phyloP scores from a whole-genome alignment of 805 yeast genomes.

The Ogataea trehaloabstinens region DNA sequence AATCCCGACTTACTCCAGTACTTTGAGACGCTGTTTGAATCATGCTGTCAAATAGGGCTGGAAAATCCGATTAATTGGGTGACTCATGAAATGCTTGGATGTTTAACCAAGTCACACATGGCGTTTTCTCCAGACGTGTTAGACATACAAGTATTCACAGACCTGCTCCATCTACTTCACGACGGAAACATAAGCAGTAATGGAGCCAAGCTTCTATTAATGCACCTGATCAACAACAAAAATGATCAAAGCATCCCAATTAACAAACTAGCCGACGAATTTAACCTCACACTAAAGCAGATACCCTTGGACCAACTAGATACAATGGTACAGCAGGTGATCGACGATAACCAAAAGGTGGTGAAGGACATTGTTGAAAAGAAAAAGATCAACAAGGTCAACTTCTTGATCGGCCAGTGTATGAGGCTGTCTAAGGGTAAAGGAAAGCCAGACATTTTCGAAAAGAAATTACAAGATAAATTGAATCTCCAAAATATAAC shows the following conservation, averaged over 20 bases:
- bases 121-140: constrained; percentile 32
- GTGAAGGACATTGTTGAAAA: constrained; percentile 57
- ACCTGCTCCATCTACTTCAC: constrained; percentile 52
- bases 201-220: constrained; percentile 64
- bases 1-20: constrained; percentile 49
- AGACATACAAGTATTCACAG: constrained; percentile 46
- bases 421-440: constrained; percentile 78
- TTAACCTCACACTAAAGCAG: constrained; percentile 43
- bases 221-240: constrained; percentile 55
- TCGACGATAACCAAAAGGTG: constrained; percentile 45
- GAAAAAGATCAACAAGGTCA: constrained; percentile 60
- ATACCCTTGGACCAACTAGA: constrained; percentile 31
- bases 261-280: constrained; percentile 48
- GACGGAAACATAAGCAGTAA: constrained; percentile 52
- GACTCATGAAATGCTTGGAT: constrained; percentile 76
- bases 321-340: constrained; percentile 35
- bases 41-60: constrained; percentile 32
- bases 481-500: constrained; percentile 6
- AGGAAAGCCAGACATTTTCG: constrained; percentile 31
- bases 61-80: constrained; percentile 69
- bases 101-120: constrained; percentile 50
- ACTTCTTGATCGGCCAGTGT: constrained; percentile 78
- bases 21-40: constrained; percentile 44
- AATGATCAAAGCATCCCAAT: constrained; percentile 37
- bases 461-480: constrained; percentile 21